Evolutionary conservation across 2,329 filamentous ascomycete genomes (phyloP).

Genomic region (Aphanocladium album): DNA sequence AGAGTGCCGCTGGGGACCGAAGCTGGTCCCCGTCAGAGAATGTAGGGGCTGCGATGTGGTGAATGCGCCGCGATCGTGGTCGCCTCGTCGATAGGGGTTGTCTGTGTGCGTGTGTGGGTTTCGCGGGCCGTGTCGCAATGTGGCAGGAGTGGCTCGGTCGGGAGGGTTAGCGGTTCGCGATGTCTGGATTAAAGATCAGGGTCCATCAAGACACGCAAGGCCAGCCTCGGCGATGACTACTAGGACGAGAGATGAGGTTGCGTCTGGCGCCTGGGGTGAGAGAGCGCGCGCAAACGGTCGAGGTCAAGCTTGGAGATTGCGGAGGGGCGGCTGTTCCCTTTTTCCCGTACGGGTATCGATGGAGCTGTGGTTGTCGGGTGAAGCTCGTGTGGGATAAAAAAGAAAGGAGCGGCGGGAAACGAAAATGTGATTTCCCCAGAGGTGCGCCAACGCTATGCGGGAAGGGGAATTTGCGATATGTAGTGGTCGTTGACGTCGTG

Average conservation of each 20-base stretch:
- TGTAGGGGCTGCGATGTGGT: neutral
- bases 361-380: neutral
- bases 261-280: neutral
- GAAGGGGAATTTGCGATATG: neutral
- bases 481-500: slow-evolving; percentile 3
- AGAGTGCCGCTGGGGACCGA: slow-evolving; percentile 29
- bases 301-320: slow-evolving; percentile 1
- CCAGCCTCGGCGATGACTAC: neutral
- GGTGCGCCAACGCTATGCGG: neutral
- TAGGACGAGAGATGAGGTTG: neutral
- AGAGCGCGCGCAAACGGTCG: neutral
- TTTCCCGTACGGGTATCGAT: neutral
- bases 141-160: neutral
- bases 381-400: neutral
- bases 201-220: neutral
- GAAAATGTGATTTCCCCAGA: neutral
- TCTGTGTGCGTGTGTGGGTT: neutral
- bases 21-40: slow-evolving; percentile 26
- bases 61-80: slow-evolving; percentile 3
- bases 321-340: slow-evolving; percentile 7
- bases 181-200: neutral
- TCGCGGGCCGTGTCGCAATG: slow-evolving; percentile 1
- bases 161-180: neutral
- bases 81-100: slow-evolving; percentile 6
- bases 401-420: neutral